Base-by-base conservation (phyloP, 2,329 filamentous ascomycete species). In the Cadophora sp. region DNA sequence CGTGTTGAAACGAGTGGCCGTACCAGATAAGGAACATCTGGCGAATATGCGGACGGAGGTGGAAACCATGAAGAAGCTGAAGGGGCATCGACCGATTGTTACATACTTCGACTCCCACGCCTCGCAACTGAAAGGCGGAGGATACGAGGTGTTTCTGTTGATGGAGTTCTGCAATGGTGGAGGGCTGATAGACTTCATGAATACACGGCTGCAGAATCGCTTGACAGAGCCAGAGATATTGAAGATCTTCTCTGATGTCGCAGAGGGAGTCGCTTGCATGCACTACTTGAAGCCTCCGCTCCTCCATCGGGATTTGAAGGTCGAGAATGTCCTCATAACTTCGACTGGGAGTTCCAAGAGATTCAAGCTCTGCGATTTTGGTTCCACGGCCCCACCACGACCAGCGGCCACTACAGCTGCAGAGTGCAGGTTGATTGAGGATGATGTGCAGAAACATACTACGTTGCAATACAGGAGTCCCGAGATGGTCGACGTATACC, bases 31-130 rank as follows among this genome's bases (percentile, higher is more conserved):
- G 85, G 92, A 97, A 72, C 89, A 95, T 68, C 85, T 99, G 81
- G 92, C 93, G 71, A 94, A 92, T 80, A 98, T 99, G 96, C 90
- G 96, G 80, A 98, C 91, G 73, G 96, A 99, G 85, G 96, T 99
- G 75, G 96, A 99, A 83, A 99, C 96, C 16, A 99, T 99, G 96
- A 99, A 99, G 89, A 94, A 96, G 81, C 86, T 99, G 76, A 97
- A 97, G 84, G 96, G 96, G 67, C 96, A 98, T 85, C 89, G 90
- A 71, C 91, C 96, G 76, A 98, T 99, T 77, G 96, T 99, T 76
- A 97, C 92, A 68, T 99, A 99, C 82, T 94, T 98, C 79, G 96
- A 99, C 83, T 98, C 95, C 73, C 96, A 99, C 81, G 96, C 96
- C 46, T 97, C 94, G 19, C 94, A 98, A 81, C 84, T 98, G 75